Evolutionary conservation across 495 filamentous ascomycete genomes (phyloP), one percentile per base, ranked within the genome.

Genomic region (Cladorrhinum samala): DNA sequence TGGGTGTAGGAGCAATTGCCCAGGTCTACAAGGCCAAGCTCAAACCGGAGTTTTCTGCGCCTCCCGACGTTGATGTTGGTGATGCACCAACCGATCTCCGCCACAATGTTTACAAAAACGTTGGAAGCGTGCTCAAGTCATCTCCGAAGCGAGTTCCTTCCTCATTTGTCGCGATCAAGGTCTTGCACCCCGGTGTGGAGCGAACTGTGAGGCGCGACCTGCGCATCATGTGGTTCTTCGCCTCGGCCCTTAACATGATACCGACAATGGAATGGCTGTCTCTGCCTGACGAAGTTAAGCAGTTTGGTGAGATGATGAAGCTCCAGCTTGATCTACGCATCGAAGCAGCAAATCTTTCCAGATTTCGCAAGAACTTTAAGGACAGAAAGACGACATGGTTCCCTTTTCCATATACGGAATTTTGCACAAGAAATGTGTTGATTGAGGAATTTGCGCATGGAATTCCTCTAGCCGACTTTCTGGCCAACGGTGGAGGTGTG

Each of bases 301-400:
- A 96, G 64, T 99, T 99, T 60, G 92, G 90, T 9, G 86, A 92
- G 62, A 99, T 99, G 94, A 99, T 99, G 94, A 85, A 86, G 59
- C 73, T 97, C 17, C 94, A 99, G 55, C 75, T 99, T 13, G 94
- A 99, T 70, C 75, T 99, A 14, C 86, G 94, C 33, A 99, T 99
- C 50, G 94, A 99, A 63, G 84, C 89, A 1, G 83, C 91, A 6
- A 99, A 99, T 56, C 75, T 99, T 3, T 81, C 82, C 14, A 83
- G 83, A 20, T 99, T 99, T 73, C 86, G 94, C 49, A 83, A 84
- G 53, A 89, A 96, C 57, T 99, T 99, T 77, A 87, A 84, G 58
- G 76, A 88, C 50, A 82, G 94, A 19, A 86, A 86, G 6, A 96
- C 94, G 0, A 91, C 91, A 23, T 95, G 87, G 85, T 99, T 97